Evolutionary conservation across 73 alveolate species (phyloP).

Genomic region (Symbiodinium natans): DNA sequence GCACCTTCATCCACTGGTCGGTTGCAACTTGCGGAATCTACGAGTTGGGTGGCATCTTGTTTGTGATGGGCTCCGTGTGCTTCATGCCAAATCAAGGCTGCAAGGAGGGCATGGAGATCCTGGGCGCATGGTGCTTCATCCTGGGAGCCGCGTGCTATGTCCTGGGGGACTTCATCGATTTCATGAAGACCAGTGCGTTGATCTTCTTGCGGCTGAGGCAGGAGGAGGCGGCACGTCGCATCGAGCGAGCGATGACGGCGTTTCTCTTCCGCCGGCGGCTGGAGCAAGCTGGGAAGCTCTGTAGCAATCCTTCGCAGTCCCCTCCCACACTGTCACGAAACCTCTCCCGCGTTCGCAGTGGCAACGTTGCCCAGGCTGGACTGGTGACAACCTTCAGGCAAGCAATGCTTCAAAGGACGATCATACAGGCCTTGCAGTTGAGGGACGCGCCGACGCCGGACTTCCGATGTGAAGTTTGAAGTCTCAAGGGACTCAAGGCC

Average conservation of each 20-base stretch:
- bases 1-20: slow-evolving; percentile 76
- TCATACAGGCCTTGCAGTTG: slow-evolving; percentile 65
- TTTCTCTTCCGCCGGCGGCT: background rate
- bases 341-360: background rate
- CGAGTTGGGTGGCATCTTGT: slow-evolving; percentile 70
- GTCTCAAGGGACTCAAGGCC: no score
- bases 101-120: slow-evolving; percentile 93
- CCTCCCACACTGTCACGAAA: background rate
- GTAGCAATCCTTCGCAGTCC: background rate
- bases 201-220: slow-evolving; percentile 76
- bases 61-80: slow-evolving; percentile 82
- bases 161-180: slow-evolving; percentile 77
- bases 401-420: slow-evolving; percentile 57
- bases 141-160: slow-evolving; percentile 67
- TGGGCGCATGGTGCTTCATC: slow-evolving; percentile 93
- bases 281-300: background rate
- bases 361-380: slow-evolving; percentile 45
- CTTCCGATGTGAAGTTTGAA: background rate
- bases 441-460: background rate
- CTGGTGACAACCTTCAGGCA: slow-evolving; percentile 65
- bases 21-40: slow-evolving; percentile 91
- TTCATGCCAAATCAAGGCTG: slow-evolving; percentile 15
- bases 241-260: slow-evolving; percentile 66
- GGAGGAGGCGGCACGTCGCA: slow-evolving; percentile 72
- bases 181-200: slow-evolving; percentile 30